These are phyloP conservation scores for Geotrichum citri-aurantii DNA, from an alignment of 1,139 yeast genomes.

Conservation along the genomic window DNA sequence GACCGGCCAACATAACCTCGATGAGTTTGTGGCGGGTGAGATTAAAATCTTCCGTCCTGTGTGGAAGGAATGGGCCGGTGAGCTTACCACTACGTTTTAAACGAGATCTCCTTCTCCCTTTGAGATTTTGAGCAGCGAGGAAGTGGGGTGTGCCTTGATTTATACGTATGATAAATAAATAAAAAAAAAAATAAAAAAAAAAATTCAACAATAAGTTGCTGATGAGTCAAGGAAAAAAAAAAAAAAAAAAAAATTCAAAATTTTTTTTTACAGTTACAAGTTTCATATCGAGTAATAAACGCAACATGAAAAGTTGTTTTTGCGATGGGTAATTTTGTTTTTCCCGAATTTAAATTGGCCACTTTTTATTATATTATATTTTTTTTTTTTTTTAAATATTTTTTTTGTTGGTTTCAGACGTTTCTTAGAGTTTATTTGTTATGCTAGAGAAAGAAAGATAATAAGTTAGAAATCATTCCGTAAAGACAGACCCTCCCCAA, in stretches of 20 bases:
- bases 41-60: constrained; percentile 53
- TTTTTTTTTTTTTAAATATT: constrained; percentile 1
- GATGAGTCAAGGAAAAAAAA: too few relatives aligned
- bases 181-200: neutral
- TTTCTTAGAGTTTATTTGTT: constrained; percentile 16
- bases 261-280: too few relatives aligned
- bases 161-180: neutral
- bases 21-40: constrained; percentile 45
- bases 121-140: too few relatives aligned
- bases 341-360: too few relatives aligned
- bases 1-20: constrained; percentile 43
- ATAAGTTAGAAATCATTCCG: neutral
- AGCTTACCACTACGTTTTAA: constrained; percentile 33
- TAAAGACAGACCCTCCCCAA: neutral
- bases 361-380: too few relatives aligned
- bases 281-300: too few relatives aligned
- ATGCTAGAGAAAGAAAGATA: constrained; percentile 7
- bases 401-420: neutral
- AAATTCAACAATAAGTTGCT: too few relatives aligned
- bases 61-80: constrained; percentile 49
- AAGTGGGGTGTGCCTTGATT: neutral
- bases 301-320: too few relatives aligned
- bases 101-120: too few relatives aligned
- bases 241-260: too few relatives aligned
- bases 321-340: too few relatives aligned